A percentile compares a stretch with the other conserved stretches of the same genome.
Evolutionary conservation across 2,329 filamentous ascomycete genomes (phyloP).

Genomic region (Botryotinia convoluta): DNA sequence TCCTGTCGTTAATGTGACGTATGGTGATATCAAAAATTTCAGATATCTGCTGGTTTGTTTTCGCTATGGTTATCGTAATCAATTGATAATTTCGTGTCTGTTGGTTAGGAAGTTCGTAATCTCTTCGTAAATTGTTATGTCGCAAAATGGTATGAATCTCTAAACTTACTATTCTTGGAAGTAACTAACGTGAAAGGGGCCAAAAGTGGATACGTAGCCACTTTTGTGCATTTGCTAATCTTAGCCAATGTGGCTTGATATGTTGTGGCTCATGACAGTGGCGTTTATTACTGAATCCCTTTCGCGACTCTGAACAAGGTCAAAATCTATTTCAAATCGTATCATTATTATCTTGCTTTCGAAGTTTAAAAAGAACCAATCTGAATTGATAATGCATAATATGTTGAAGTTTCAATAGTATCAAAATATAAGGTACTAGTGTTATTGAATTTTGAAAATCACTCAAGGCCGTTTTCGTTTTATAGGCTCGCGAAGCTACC

Average conservation of each 20-base stretch:
- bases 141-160: not conserved
- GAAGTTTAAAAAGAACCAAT: not conserved
- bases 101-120: not conserved
- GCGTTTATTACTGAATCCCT: not conserved
- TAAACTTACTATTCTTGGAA: conserved; percentile 4
- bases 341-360: not conserved
- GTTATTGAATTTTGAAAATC: not conserved
- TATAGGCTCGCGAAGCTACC: not conserved
- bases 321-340: not conserved
- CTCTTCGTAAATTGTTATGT: conserved; percentile 4
- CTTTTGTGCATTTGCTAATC: not conserved
- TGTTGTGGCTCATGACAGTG: not conserved
- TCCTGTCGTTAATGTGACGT: not conserved
- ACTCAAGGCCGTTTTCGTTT: not conserved
- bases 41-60: not conserved
- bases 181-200: not conserved
- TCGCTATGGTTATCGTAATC: not conserved
- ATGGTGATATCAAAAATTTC: not conserved
- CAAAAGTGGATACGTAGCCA: conserved; percentile 1
- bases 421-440: not conserved
- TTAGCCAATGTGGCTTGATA: not conserved
- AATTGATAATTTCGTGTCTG: conserved; percentile 4
- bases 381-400: too few species aligned
- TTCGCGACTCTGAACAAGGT: not conserved
- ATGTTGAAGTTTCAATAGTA: not conserved